These are phyloP conservation scores for Aspergillus cavernicola DNA, from an alignment of 495 filamentous ascomycete genomes.

Conservation along the genomic window DNA sequence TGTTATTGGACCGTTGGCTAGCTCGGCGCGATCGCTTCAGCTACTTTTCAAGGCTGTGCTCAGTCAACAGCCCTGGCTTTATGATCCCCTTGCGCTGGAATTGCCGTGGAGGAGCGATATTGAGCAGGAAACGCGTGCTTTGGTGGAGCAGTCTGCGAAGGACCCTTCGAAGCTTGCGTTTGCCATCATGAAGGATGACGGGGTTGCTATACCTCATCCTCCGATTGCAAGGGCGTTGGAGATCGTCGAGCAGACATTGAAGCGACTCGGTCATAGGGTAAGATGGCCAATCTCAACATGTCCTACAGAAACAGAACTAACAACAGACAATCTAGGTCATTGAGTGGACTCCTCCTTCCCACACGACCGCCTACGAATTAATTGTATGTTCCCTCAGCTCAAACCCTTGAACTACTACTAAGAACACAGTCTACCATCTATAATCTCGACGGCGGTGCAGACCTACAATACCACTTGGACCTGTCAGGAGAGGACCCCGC, in stretches of 20 bases:
- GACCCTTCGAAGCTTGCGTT: conserved; percentile 44
- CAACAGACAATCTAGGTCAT: conserved; percentile 39
- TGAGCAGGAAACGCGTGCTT: conserved; percentile 42
- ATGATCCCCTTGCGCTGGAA: conserved; percentile 58
- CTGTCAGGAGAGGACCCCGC: conserved; percentile 54
- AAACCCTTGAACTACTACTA: neutral
- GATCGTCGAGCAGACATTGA: conserved; percentile 46
- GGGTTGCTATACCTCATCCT: conserved; percentile 45
- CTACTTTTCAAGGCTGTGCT: conserved; percentile 55
- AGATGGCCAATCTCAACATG: neutral
- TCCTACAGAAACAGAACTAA: neutral
- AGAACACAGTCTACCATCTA: conserved; percentile 19
- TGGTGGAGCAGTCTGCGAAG: conserved; percentile 30
- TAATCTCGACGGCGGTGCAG: conserved; percentile 49
- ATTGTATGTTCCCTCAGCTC: conserved; percentile 21
- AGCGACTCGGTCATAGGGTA: conserved; percentile 52
- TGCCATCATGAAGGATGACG: conserved; percentile 51
- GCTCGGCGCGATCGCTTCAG: conserved; percentile 44
- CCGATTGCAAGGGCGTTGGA: conserved; percentile 53
- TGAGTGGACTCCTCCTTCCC: conserved; percentile 56
- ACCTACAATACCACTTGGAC: conserved; percentile 42
- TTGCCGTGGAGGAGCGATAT: conserved; percentile 59
- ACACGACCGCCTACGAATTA: conserved; percentile 30
- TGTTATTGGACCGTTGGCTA: conserved; percentile 55
- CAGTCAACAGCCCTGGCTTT: conserved; percentile 56